Evolutionary conservation across 1,284 basidiomycete genomes (phyloP).

Genomic region (Microbotryum lychnidis-dioicae): DNA sequence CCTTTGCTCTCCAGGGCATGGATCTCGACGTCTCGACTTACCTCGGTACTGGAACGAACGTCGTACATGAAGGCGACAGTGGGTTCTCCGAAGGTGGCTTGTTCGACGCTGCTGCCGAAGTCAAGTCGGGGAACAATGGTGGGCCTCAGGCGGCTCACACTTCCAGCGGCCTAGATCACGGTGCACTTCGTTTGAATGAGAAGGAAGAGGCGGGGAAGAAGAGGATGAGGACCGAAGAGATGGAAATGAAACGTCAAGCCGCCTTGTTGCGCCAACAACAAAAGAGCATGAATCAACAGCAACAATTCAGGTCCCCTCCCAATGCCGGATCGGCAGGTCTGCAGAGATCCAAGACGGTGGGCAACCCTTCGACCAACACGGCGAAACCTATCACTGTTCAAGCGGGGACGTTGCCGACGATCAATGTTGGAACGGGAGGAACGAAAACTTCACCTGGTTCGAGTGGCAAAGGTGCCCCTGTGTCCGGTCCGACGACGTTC

Average conservation of each 20-base stretch:
- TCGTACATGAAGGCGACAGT: background rate
- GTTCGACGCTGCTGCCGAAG: too few species aligned
- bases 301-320: background rate
- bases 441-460: background rate
- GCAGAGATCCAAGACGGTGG: conserved; percentile 3
- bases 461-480: too few species aligned
- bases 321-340: background rate
- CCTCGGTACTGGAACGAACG: too few species aligned
- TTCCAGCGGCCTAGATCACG: background rate
- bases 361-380: conserved; percentile 7
- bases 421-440: conserved; percentile 20
- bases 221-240: too few species aligned
- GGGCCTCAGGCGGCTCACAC: too few species aligned
- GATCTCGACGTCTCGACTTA: conserved; percentile 1
- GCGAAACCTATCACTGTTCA: background rate
- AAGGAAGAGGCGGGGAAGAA: background rate
- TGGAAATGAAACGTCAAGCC: background rate
- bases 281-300: background rate
- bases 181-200: background rate
- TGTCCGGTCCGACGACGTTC: too few species aligned
- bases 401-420: background rate
- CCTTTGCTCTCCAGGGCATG: background rate
- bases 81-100: background rate
- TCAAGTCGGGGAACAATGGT: too few species aligned
- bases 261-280: background rate